A percentile compares a stretch with the other conserved stretches of the same genome.
Conservation (phyloP, 1,139 yeast genomes). For the Lodderomyces jiufengensis region DNA sequence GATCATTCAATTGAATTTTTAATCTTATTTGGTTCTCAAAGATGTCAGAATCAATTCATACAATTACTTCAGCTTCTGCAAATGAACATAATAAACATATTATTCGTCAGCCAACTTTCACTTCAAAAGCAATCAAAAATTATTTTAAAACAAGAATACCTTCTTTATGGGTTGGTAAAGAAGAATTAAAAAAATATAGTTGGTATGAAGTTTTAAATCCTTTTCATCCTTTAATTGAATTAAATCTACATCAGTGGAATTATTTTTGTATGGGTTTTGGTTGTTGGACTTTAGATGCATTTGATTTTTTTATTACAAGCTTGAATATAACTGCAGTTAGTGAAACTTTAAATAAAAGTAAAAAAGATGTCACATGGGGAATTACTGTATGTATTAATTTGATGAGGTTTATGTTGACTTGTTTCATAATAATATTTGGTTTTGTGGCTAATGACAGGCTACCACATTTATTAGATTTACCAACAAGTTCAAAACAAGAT, state of each 20-base stretch:
- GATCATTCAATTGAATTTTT: too few species aligned
- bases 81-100: constrained; percentile 49
- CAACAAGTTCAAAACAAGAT: too few species aligned
- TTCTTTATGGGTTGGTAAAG: constrained; percentile 29
- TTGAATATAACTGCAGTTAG: constrained; percentile 33
- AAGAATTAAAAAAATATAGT: constrained; percentile 26
- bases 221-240: constrained; percentile 26
- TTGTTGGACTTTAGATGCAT: constrained; percentile 46
- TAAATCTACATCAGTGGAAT: constrained; percentile 34
- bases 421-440: too few species aligned
- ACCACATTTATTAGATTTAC: too few species aligned
- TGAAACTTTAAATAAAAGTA: constrained; percentile 21
- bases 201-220: constrained; percentile 34
- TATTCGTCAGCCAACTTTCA: constrained; percentile 30
- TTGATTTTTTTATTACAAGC: constrained; percentile 39
- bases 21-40: too few species aligned
- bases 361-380: constrained; percentile 39
- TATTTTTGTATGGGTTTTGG: constrained; percentile 31
- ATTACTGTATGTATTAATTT: too few species aligned
- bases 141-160: constrained; percentile 30
- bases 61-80: constrained; percentile 40
- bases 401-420: too few species aligned
- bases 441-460: too few species aligned
- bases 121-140: constrained; percentile 20
- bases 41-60: constrained; percentile 1